A percentile compares a stretch with the other conserved stretches of the same genome.
Conservation (phyloP, 805 yeast species). For the Nakazawaea laoshanensis region DNA sequence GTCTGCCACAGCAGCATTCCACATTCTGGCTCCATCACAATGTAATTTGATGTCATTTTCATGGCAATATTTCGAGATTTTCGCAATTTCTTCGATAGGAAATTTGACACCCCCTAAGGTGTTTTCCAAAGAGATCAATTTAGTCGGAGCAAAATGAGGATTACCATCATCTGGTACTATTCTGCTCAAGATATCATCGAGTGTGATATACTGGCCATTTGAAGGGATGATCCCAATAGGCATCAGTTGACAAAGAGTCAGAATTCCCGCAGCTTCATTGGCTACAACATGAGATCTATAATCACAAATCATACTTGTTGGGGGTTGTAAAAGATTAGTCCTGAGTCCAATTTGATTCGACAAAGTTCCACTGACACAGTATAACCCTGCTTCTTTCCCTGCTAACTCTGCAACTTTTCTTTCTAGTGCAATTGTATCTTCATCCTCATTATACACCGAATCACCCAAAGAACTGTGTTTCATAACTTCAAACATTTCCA, state of each 20-base stretch:
- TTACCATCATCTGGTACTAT: constrained; percentile 67
- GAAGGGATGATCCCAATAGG: constrained; percentile 72
- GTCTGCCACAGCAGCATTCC: constrained; percentile 76
- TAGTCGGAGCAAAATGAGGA: constrained; percentile 83
- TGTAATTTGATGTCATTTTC: constrained; percentile 55
- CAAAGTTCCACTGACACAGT: constrained; percentile 81
- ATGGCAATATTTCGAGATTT: constrained; percentile 63
- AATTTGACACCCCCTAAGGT: constrained; percentile 75
- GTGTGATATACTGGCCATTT: constrained; percentile 67
- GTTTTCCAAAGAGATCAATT: constrained; percentile 75
- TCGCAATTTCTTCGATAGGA: constrained; percentile 69
- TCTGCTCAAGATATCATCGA: constrained; percentile 62
- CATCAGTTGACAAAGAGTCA: constrained; percentile 88
- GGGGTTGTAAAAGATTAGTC: constrained; percentile 72
- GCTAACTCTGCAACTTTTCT: constrained; percentile 53
- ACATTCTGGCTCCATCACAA: constrained; percentile 88
- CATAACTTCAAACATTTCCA: constrained; percentile 58
- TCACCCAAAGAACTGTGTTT: constrained; percentile 63
- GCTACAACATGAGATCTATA: constrained; percentile 73
- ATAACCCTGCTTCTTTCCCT: constrained; percentile 75
- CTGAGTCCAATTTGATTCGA: constrained; percentile 84
- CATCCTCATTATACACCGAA: constrained; percentile 82
- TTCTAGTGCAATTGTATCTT: constrained; percentile 57
- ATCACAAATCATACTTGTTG: constrained; percentile 76
- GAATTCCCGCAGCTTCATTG: constrained; percentile 87